phyloP scores from a whole-genome alignment of 768 basidiomycete species.

The Tricholoma matsutake region DNA sequence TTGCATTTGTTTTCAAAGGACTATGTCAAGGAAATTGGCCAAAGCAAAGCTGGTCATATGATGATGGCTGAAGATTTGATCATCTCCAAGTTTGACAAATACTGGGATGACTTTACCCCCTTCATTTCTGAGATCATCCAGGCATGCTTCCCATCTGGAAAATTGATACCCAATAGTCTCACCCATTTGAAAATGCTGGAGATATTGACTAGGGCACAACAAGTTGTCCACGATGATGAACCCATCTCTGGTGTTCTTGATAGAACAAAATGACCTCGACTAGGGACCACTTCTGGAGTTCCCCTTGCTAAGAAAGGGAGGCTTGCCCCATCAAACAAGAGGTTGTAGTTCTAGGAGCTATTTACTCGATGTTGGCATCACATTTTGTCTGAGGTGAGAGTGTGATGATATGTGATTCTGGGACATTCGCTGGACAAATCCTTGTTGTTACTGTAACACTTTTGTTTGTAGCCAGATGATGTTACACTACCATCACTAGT shows the following conservation, averaged over 20 bases:
- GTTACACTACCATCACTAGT: too few relatives aligned
- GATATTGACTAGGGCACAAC: neutral
- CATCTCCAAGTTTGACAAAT: neutral
- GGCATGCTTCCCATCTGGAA: neutral
- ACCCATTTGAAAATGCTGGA: neutral
- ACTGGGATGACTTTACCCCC: neutral
- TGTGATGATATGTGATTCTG: too few relatives aligned
- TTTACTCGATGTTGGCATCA: too few relatives aligned
- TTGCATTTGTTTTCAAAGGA: neutral
- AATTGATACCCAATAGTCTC: neutral
- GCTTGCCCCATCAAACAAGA: too few relatives aligned
- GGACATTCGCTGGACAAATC: too few relatives aligned
- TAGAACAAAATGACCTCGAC: neutral
- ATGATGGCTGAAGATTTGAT: neutral
- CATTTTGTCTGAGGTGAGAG: too few relatives aligned
- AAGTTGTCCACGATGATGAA: neutral
- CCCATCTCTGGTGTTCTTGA: neutral
- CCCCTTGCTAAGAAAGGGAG: too few relatives aligned
- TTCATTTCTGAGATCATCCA: neutral
- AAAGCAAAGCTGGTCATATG: neutral
- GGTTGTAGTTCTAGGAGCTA: too few relatives aligned
- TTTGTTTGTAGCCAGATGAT: too few relatives aligned
- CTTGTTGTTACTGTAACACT: too few relatives aligned
- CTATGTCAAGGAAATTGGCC: neutral
- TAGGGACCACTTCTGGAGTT: too few relatives aligned